These are phyloP conservation scores for Vigna unguiculata DNA, from an alignment of 306 rosid species.

Conservation along the genomic window DNA sequence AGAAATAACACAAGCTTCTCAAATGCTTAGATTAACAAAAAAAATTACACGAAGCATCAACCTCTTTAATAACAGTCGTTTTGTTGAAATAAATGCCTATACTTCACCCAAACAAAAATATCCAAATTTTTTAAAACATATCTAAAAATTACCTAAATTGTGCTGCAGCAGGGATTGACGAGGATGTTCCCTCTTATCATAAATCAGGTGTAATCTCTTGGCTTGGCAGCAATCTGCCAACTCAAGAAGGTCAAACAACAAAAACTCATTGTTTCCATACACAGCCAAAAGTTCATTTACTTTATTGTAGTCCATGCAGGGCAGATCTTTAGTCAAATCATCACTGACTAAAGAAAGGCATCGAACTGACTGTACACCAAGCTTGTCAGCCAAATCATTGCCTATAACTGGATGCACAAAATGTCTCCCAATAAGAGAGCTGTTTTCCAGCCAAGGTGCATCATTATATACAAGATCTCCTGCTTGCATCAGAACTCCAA, in stretches of 20 bases:
- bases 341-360: slow-evolving; percentile 88
- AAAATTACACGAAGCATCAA: slow-evolving; percentile 35
- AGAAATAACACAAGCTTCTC: slow-evolving; percentile 40
- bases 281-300: slow-evolving; percentile 76
- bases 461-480: slow-evolving; percentile 89
- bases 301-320: slow-evolving; percentile 89
- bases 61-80: neutral
- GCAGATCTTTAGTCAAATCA: slow-evolving; percentile 86
- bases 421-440: slow-evolving; percentile 71
- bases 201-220: slow-evolving; percentile 80
- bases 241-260: slow-evolving; percentile 94
- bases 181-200: slow-evolving; percentile 96
- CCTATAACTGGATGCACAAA: slow-evolving; percentile 87
- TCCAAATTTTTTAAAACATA: neutral
- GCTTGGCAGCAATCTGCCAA: slow-evolving; percentile 97
- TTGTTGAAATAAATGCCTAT: slow-evolving; percentile 29
- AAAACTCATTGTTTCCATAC: slow-evolving; percentile 77
- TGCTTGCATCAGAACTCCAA: slow-evolving; percentile 74
- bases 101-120: slow-evolving; percentile 25
- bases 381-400: slow-evolving; percentile 87
- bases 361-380: slow-evolving; percentile 87
- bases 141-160: slow-evolving; percentile 71
- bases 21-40: neutral
- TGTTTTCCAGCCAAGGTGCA: slow-evolving; percentile 95
- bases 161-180: slow-evolving; percentile 94